Evolutionary conservation across 345 rosid species (phyloP).

Genomic region (Mercurialis annua): DNA sequence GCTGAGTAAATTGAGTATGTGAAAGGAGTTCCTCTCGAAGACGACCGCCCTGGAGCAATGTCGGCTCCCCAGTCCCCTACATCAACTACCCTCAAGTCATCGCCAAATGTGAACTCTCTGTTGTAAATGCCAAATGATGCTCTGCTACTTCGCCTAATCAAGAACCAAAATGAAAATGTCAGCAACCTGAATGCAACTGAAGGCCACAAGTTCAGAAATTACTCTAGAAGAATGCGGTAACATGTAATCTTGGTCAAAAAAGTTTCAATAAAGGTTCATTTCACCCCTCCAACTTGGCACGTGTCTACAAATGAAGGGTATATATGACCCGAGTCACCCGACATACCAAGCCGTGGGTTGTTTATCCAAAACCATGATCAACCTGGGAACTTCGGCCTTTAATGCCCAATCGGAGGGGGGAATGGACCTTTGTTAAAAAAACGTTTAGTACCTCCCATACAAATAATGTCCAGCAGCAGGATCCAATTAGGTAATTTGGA

Average conservation of each 20-base stretch:
- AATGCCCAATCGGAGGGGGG: no score
- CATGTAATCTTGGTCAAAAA: no score
- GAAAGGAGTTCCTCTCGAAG: slow-evolving; percentile 23
- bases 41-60: slow-evolving; percentile 22
- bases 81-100: slow-evolving; percentile 44
- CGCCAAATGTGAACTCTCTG: slow-evolving; percentile 27
- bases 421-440: no score
- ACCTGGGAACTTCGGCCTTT: no score
- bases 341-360: no score
- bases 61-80: slow-evolving; percentile 43
- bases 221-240: background rate
- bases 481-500: background rate
- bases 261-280: no score
- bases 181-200: slow-evolving; percentile 4
- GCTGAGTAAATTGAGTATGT: slow-evolving; percentile 22
- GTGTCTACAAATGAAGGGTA: no score
- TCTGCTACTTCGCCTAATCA: slow-evolving; percentile 39
- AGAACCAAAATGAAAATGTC: slow-evolving; percentile 18
- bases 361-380: no score
- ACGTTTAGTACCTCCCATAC: background rate
- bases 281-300: no score
- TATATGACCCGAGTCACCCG: no score
- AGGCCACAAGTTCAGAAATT: background rate
- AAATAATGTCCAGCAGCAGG: background rate
- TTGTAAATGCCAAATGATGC: slow-evolving; percentile 18